Percentiles rank a stretch among this genome's conserved stretches.
Evolutionary conservation across 257 asterid species (phyloP).

Genomic region (Petunia axillaris): DNA sequence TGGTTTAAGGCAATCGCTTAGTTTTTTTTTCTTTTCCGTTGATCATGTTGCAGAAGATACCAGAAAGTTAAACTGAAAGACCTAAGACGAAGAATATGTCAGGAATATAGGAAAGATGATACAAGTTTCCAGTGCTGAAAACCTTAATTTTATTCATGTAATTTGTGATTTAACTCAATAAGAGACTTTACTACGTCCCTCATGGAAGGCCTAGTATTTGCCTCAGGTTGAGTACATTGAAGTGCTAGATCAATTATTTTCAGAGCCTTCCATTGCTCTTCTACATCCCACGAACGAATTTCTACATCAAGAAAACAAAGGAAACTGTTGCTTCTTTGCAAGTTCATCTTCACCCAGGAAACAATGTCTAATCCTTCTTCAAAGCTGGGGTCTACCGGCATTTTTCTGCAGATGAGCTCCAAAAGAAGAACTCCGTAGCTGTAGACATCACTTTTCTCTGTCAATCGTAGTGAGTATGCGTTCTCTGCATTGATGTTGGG

Average conservation of each 20-base stretch:
- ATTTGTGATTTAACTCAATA: slow-evolving; percentile 33
- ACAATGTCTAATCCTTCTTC: slow-evolving; percentile 55
- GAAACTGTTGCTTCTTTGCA: slow-evolving; percentile 28
- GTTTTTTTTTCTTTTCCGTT: too few relatives aligned
- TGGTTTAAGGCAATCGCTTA: too few relatives aligned
- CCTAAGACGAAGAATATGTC: background rate
- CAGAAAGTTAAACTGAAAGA: slow-evolving; percentile 13
- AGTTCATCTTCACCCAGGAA: slow-evolving; percentile 41
- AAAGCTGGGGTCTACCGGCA: slow-evolving; percentile 54
- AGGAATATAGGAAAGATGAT: background rate
- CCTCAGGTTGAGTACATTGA: slow-evolving; percentile 45
- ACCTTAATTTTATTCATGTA: background rate
- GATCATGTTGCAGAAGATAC: background rate
- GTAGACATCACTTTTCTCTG: slow-evolving; percentile 53
- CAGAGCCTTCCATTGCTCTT: slow-evolving; percentile 50
- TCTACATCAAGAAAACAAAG: slow-evolving; percentile 49
- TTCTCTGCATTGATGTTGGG: slow-evolving; percentile 39
- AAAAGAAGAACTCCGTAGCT: slow-evolving; percentile 47
- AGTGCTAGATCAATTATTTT: slow-evolving; percentile 42
- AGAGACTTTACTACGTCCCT: slow-evolving; percentile 46
- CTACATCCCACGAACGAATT: slow-evolving; percentile 41
- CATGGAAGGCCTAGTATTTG: slow-evolving; percentile 51
- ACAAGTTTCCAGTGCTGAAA: background rate
- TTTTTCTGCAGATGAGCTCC: slow-evolving; percentile 54
- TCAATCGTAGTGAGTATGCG: slow-evolving; percentile 45